phyloP scores from a whole-genome alignment of 257 asterid species.

The Solanum pennellii region DNA sequence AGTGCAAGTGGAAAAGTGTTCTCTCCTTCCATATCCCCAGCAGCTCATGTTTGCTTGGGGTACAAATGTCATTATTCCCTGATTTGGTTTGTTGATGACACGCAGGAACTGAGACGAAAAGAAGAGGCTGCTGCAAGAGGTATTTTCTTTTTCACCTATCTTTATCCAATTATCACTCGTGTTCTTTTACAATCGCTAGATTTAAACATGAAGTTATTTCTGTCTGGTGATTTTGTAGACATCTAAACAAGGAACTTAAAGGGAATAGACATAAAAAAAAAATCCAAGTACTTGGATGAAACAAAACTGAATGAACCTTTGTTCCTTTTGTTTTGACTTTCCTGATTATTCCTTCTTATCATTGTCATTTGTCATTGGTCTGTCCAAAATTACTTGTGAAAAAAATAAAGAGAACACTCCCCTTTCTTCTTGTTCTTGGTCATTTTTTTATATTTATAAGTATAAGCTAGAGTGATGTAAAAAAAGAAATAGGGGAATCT shows the following conservation, averaged over 20 bases:
- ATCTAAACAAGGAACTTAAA: neutral
- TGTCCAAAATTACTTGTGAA: neutral
- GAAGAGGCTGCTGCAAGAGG: constrained; percentile 72
- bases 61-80: neutral
- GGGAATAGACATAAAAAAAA: neutral
- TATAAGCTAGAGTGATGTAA: neutral
- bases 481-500: neutral
- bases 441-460: neutral
- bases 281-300: neutral
- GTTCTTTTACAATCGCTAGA: neutral
- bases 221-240: neutral
- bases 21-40: neutral
- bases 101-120: constrained; percentile 8
- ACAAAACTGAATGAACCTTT: neutral
- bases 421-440: neutral
- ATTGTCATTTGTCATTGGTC: neutral
- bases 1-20: neutral
- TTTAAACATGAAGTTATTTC: neutral
- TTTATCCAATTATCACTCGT: neutral
- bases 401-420: neutral
- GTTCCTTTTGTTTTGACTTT: neutral
- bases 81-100: neutral
- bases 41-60: neutral
- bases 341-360: neutral
- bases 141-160: constrained; percentile 6